Conservation (phyloP, 257 asterid species). For the Forsythia suspensa region DNA sequence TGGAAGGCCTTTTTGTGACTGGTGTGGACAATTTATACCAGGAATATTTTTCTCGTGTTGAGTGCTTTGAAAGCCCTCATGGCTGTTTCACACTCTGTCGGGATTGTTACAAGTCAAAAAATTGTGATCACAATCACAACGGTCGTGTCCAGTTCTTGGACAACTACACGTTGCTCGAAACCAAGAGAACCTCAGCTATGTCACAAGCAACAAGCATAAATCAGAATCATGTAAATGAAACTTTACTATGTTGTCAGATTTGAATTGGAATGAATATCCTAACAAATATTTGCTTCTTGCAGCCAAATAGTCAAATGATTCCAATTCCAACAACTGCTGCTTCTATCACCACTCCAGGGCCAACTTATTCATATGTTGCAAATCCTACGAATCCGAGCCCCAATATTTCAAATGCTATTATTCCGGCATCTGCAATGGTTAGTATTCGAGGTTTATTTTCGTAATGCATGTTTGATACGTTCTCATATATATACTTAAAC, state of each 20-base stretch:
- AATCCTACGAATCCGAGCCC: not conserved
- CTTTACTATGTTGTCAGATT: no score
- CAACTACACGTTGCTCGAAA: constrained; percentile 9
- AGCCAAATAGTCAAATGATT: not conserved
- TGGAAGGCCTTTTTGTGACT: constrained; percentile 29
- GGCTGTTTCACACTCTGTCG: not conserved
- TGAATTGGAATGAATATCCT: not conserved
- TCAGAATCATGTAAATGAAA: not conserved
- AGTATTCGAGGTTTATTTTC: not conserved
- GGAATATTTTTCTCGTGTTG: constrained; percentile 31
- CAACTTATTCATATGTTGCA: not conserved
- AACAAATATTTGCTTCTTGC: not conserved
- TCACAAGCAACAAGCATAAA: not conserved
- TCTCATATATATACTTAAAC: not conserved
- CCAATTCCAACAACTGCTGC: not conserved
- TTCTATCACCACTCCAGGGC: not conserved
- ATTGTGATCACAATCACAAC: not conserved
- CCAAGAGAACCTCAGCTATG: not conserved
- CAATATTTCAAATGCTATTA: not conserved
- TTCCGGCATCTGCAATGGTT: not conserved
- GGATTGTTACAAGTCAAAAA: not conserved
- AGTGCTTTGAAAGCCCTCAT: constrained; percentile 12
- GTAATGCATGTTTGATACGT: not conserved
- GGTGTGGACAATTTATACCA: constrained; percentile 18
- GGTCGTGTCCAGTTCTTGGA: constrained; percentile 18